Evolutionary conservation across 164 flowering plant genomes (phyloP), one percentile per base, ranked within the genome.

Genomic region (Dillenia turbinata): DNA sequence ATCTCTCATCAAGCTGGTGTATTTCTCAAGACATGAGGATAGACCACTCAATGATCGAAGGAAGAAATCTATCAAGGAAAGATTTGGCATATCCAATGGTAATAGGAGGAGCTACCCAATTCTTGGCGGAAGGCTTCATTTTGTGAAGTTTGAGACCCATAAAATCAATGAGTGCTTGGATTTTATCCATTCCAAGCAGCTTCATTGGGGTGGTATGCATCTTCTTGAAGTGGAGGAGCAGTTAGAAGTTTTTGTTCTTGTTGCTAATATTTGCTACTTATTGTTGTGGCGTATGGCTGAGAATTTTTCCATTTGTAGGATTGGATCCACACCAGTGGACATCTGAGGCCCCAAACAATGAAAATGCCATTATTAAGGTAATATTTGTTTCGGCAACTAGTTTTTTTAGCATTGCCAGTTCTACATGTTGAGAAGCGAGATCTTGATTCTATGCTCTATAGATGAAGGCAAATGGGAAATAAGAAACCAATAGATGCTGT

Each of bases 51-150:
- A 78, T 59, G 92, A 94, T 66, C 81, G 84, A 72, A 77, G 90
- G 78, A 89, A 81, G 75, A 83, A 65, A 65, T 79, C 77, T 54
- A 26, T 85, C 44, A 83, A 85, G 78, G 79, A 78, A 65, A 84
- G 81, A 73, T 61, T 84, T 64, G 94, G 93, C 8, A 57, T 89
- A 59, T 63, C 89, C 47, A 89, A 85, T 79, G 89, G 85, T 60
- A 85, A 60, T 52, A 76, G 91, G 66, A 85, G 93, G 76, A 89
- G 84, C 78, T 89, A 81, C 64, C 99, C 97, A 11, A 76, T 91
- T 74, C 97, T 91, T 77, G 99, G 99, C 14, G 99, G 99, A 48
- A 79, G 96, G 57, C 90, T 94, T 51, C 99, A 94, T 83, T 94
- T 94, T 77, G 99, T 94, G 46, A 94, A 94, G 78, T 94, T 94